Base-by-base conservation (phyloP, 495 filamentous ascomycete species). In the Penicillium turbatum region DNA sequence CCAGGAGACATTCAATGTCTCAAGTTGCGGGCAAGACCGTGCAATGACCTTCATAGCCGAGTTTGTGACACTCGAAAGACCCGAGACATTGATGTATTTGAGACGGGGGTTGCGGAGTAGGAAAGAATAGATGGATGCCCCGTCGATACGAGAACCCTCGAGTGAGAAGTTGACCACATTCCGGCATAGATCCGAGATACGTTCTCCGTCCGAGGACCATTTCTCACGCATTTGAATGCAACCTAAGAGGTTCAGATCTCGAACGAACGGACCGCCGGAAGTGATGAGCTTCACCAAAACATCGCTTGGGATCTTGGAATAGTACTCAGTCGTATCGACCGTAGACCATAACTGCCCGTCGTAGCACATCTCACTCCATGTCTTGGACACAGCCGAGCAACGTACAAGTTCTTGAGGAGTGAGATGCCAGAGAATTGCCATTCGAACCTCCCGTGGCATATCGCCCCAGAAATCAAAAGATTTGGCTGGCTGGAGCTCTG, bases 301-400 rank as follows among this genome's bases (percentile, higher is more conserved):
- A 51, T 86, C 85, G 8, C 88, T 87, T 0, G 93, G 84, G 51
- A 98, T 97, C 36, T 88, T 82, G 42, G 79, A 79, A 64, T 98
- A 98, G 67, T 90, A 97, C 29, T 86, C 83, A 0, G 92, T 83
- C 0, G 90, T 86, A 64, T 97, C 90, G 37, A 97, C 78, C 41
- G 78, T 80, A 0, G 80, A 81, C 93, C 93, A 98, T 15, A 98
- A 72, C 69, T 98, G 93, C 7, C 93, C 93, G 67, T 98, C 93
- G 57, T 90, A 96, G 72, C 92, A 97, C 76, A 90, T 86, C 30
- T 79, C 72, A 67, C 96, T 76, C 79, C 93, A 97, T 13, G 78
- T 65, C 61, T 83, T 90, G 61, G 84, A 90, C n/a, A 95, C 87
- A 12, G 79, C 70, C 5, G 93, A 95, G 42, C 81, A 83, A 48